Evolutionary conservation across 345 rosid species (phyloP), one percentile per base, ranked within the genome.

Genomic region (Viola odorata): DNA sequence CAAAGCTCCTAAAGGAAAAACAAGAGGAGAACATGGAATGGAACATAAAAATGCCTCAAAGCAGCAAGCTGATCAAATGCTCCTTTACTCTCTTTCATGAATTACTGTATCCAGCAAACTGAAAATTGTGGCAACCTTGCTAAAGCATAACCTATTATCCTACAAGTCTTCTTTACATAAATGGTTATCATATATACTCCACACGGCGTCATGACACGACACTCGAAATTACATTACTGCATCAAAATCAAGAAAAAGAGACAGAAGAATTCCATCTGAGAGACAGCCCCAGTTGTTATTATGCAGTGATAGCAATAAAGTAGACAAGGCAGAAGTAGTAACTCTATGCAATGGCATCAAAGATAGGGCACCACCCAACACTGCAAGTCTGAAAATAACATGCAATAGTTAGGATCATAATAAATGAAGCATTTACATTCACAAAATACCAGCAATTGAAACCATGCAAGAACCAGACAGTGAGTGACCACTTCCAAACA

Each of bases 271-370:
- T 89, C 95, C 98, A 78, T 91, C 92, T 6, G 98, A 89, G 63
- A 91, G 82, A 71, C 92, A 89, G 10, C 98, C 85, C 96, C 98
- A 92, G 60, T 72, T 73, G 58, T 77, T 72, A 62, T 77, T 81
- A 69, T 81, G 84, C 72, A 89, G 62, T 55, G 95, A 84, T 56
- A 87, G 83, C 84, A 92, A 77, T 4, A 95, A 92, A 70, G 94
- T 85, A 65, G 83, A 84, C 85, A 92, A 82, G 9, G 98, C 81
- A 52, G 98, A 84, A 47, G 98, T 89, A n/a, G 96, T 89, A 6
- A 76, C 86, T 52, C 82, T 84, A 75, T 89, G 98, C 63, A 89
- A 73, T 6, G 96, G 98, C 70, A 89, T 71, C 70, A 92, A 77
- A 54, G 95, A 81, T n/a, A 78, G 50, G 7, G 82, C 91, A 23